Evolutionary conservation across 73 alveolate species (phyloP).

Genomic region (Paramecium tetraurelia): DNA sequence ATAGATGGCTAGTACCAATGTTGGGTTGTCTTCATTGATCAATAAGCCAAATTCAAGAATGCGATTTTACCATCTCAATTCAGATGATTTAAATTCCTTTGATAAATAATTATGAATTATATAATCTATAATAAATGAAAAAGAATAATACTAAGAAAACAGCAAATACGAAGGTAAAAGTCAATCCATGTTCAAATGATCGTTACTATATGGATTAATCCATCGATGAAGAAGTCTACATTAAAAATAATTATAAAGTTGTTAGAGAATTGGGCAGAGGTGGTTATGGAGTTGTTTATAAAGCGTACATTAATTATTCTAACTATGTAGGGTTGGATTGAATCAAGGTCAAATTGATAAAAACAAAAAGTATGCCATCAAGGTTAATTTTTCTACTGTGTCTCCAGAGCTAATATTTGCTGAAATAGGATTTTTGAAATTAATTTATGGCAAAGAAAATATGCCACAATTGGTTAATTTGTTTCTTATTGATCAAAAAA

Average conservation of each 20-base stretch:
- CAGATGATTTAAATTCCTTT: background rate
- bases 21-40: background rate
- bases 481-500: conserved; percentile 53
- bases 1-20: background rate
- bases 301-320: conserved; percentile 24
- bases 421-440: conserved; percentile 60
- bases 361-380: conserved; percentile 57
- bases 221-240: conserved; percentile 35
- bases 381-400: conserved; percentile 54
- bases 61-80: background rate
- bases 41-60: background rate
- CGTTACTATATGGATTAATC: conserved; percentile 7
- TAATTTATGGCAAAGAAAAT: conserved; percentile 39
- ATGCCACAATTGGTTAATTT: conserved; percentile 60
- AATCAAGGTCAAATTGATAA: conserved; percentile 12
- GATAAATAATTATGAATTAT: conserved; percentile 2
- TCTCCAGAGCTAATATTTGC: conserved; percentile 64
- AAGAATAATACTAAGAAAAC: background rate
- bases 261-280: conserved; percentile 64
- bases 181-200: conserved; percentile 36
- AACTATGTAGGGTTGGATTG: background rate
- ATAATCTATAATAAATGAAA: background rate
- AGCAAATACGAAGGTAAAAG: background rate
- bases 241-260: conserved; percentile 40
- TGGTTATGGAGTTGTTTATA: conserved; percentile 63